These are phyloP conservation scores for Thinopyrum elongatum DNA, from an alignment of 176 grass and related monocot genomes.

Conservation along the genomic window DNA sequence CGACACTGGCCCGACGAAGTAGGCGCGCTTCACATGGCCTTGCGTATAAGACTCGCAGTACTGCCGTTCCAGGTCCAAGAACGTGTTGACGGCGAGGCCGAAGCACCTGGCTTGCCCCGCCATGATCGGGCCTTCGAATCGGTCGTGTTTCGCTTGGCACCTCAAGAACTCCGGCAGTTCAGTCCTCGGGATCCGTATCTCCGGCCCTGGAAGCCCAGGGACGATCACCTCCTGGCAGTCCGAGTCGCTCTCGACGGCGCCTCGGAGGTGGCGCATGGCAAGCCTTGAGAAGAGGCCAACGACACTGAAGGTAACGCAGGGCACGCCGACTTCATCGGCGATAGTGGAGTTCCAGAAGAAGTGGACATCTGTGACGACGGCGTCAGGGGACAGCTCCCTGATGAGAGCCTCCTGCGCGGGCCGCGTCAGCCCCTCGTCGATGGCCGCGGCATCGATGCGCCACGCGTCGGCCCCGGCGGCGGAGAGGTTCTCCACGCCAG, in stretches of 20 bases:
- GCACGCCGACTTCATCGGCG: background rate
- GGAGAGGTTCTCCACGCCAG: background rate
- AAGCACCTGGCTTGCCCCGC: background rate
- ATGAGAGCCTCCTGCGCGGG: constrained; percentile 24
- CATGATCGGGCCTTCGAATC: rapidly evolving
- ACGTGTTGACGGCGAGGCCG: constrained; percentile 9
- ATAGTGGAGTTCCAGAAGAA: constrained; percentile 21
- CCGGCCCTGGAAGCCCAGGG: background rate
- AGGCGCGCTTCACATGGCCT: background rate
- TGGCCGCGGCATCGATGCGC: background rate
- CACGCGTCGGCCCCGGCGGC: background rate
- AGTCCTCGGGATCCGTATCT: constrained; percentile 12
- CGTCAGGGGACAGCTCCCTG: background rate
- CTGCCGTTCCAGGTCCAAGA: constrained; percentile 9
- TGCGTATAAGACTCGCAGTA: background rate
- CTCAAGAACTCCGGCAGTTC: constrained; percentile 31
- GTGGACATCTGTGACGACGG: constrained; percentile 20
- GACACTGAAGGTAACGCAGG: background rate
- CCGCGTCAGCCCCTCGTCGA: background rate
- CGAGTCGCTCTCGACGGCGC: background rate
- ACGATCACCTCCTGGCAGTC: background rate
- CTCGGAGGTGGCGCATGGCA: background rate
- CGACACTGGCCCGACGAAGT: constrained; percentile 33
- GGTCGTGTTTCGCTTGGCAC: no score
- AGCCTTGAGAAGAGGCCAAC: constrained; percentile 1